Percentiles rank a stretch among this genome's conserved stretches.
These are phyloP conservation scores for Suillus subaureus DNA, from an alignment of 768 basidiomycete genomes.

Conservation along the genomic window DNA sequence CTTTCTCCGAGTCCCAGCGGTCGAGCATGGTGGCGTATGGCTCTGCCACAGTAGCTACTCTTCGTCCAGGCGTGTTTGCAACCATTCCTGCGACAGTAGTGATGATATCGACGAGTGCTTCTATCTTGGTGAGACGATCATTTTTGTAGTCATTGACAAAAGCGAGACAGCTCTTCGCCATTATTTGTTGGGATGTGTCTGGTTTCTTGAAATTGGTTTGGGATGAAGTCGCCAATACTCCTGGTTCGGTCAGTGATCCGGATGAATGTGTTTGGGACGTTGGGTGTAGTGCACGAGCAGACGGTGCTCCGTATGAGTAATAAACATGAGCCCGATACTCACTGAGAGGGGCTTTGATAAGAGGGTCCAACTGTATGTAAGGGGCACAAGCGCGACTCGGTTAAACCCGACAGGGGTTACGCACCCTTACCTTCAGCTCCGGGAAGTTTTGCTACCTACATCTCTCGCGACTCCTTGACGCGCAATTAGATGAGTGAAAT, in stretches of 20 bases:
- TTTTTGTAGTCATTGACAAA: background rate
- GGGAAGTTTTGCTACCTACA: no score
- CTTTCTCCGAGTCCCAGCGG: background rate
- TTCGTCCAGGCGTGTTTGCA: background rate
- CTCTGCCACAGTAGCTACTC: background rate
- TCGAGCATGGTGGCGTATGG: background rate
- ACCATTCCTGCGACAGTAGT: background rate
- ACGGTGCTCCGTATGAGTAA: no score
- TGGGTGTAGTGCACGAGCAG: no score
- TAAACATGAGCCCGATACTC: no score
- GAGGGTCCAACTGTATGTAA: no score
- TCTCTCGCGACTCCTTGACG: no score
- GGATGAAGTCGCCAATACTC: background rate
- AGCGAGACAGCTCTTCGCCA: background rate
- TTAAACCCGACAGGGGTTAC: constrained; percentile 5
- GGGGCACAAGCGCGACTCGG: no score
- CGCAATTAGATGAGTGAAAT: no score
- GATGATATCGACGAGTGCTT: background rate
- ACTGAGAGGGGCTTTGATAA: no score
- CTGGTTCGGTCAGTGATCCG: background rate
- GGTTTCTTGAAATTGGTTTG: background rate
- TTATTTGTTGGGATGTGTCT: background rate
- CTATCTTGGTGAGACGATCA: background rate
- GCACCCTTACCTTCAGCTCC: no score
- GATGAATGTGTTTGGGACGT: background rate